These are phyloP conservation scores for Mycena sp. DNA, from an alignment of 1,284 basidiomycete genomes.

Conservation along the genomic window DNA sequence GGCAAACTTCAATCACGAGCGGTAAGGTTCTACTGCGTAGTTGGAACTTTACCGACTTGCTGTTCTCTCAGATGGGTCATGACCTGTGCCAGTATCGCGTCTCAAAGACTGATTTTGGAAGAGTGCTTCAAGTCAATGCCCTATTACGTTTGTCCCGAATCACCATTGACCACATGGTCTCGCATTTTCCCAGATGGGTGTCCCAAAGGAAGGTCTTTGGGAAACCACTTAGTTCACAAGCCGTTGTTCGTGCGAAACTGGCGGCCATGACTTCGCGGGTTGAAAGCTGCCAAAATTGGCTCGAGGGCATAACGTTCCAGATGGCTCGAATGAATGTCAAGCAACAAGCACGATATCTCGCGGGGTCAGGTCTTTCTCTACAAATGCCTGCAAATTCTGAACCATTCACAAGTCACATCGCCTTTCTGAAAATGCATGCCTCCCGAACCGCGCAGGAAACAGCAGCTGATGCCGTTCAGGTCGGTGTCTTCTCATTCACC, in stretches of 20 bases:
- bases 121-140: constrained; percentile 67
- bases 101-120: constrained; percentile 68
- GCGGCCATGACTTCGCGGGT: constrained; percentile 81
- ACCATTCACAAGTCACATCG: constrained; percentile 61
- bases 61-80: constrained; percentile 36
- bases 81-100: constrained; percentile 47
- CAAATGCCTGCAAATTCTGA: background rate
- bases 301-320: constrained; percentile 84
- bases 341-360: constrained; percentile 51
- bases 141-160: background rate
- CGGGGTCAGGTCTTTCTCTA: constrained; percentile 47
- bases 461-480: constrained; percentile 71
- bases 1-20: constrained; percentile 55
- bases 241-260: constrained; percentile 82
- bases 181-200: constrained; percentile 70
- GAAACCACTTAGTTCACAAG: constrained; percentile 79
- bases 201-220: constrained; percentile 80
- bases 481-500: constrained; percentile 8
- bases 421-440: constrained; percentile 72
- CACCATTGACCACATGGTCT: no score
- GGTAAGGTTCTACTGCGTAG: constrained; percentile 56
- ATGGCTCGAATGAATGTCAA: constrained; percentile 75
- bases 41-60: constrained; percentile 42
- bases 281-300: constrained; percentile 80
- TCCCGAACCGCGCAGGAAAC: constrained; percentile 67